Evolutionary conservation across 2,329 filamentous ascomycete genomes (phyloP).

Genomic region (Calonectria henricotiae): DNA sequence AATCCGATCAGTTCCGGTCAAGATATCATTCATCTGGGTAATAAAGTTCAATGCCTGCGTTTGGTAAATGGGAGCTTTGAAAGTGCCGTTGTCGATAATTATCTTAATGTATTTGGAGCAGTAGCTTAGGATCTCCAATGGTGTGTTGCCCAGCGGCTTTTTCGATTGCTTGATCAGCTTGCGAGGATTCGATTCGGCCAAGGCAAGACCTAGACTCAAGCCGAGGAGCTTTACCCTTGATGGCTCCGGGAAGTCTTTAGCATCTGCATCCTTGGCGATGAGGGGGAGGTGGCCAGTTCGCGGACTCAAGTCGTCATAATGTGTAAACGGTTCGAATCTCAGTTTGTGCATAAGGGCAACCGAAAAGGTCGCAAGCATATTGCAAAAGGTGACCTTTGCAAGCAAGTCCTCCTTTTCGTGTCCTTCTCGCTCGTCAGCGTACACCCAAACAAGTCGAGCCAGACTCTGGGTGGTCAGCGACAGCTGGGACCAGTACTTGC

Average conservation of each 20-base stretch:
- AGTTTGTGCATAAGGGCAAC: conserved; percentile 84
- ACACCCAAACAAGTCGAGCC: conserved; percentile 86
- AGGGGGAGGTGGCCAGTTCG: conserved; percentile 82
- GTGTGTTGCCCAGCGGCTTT: conserved; percentile 83
- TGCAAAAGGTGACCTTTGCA: conserved; percentile 80
- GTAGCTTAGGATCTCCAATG: conserved; percentile 83
- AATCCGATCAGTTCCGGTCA: conserved; percentile 83
- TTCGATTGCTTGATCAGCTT: conserved; percentile 81
- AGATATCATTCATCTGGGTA: conserved; percentile 77
- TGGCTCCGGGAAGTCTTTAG: conserved; percentile 55
- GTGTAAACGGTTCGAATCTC: conserved; percentile 84
- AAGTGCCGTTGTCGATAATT: conserved; percentile 69
- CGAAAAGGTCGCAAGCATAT: conserved; percentile 82
- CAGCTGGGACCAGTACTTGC: conserved; percentile 74
- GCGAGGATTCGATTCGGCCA: conserved; percentile 83
- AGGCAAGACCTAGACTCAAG: conserved; percentile 81
- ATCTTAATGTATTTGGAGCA: conserved; percentile 77
- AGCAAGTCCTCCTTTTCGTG: conserved; percentile 77
- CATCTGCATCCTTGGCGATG: conserved; percentile 69
- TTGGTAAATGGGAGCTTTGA: conserved; percentile 72
- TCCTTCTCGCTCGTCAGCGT: conserved; percentile 71
- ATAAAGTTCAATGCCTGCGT: conserved; percentile 74
- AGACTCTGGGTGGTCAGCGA: conserved; percentile 76
- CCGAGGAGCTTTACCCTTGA: conserved; percentile 75
- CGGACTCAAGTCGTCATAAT: conserved; percentile 80